Evolutionary conservation across 768 basidiomycete species (phyloP).

Genomic region (Psilocybe subaeruginosa): DNA sequence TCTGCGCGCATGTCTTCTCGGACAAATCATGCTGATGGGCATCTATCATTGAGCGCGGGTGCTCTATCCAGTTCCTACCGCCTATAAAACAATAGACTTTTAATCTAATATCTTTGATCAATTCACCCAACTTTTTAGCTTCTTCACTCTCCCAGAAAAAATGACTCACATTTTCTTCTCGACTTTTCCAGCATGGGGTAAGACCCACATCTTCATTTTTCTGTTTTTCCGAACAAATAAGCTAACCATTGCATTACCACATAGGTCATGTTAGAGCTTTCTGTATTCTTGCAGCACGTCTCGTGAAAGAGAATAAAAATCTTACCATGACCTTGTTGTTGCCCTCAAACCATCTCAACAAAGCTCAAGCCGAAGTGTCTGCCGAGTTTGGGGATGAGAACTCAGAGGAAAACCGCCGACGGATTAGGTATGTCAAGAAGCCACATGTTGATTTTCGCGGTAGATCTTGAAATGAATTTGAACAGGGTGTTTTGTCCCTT

Average conservation of each 20-base stretch:
- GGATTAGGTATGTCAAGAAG: constrained; percentile 6
- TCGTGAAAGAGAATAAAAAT: constrained; percentile 9
- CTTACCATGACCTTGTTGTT: constrained; percentile 10
- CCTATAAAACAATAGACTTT: too few species aligned
- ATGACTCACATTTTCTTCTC: constrained; percentile 3
- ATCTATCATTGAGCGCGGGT: background rate
- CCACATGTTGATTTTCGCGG: background rate
- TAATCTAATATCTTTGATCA: too few species aligned
- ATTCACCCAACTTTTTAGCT: background rate
- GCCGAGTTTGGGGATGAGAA: background rate
- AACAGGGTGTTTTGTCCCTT: constrained; percentile 8
- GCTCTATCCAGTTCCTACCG: too few species aligned
- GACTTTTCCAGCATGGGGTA: constrained; percentile 7
- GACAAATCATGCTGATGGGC: background rate
- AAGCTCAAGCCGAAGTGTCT: constrained; percentile 3
- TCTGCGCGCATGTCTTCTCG: background rate
- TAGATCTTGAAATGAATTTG: background rate
- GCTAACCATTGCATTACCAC: background rate
- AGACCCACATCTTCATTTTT: background rate
- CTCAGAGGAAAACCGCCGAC: background rate
- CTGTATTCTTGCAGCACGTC: constrained; percentile 12
- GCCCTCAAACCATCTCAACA: background rate
- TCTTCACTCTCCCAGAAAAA: background rate
- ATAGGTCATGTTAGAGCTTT: constrained; percentile 10
- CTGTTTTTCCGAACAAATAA: background rate